Conservation (phyloP, 345 rosid species). For the Brassica rapa region DNA sequence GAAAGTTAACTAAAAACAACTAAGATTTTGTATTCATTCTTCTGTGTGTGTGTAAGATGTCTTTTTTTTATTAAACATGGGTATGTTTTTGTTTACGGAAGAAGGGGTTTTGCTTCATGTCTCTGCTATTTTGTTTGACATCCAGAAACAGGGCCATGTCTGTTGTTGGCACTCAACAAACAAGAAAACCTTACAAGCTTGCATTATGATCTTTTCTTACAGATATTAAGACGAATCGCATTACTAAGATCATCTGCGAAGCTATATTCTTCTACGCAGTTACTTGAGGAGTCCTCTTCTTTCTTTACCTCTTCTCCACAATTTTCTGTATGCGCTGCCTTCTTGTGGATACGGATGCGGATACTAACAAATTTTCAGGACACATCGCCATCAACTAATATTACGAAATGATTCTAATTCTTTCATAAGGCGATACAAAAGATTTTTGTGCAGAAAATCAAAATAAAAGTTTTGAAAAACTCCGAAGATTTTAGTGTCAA, state of each 20-base stretch:
- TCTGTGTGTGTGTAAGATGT: slow-evolving; percentile 31
- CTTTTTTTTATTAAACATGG: not conserved
- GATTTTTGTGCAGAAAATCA: too few species aligned
- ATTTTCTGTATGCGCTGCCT: slow-evolving; percentile 43
- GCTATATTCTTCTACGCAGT: slow-evolving; percentile 34
- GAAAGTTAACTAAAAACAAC: slow-evolving; percentile 49
- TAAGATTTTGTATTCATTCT: slow-evolving; percentile 10
- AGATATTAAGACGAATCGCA: not conserved
- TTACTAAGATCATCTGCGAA: not conserved
- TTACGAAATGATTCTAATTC: too few species aligned
- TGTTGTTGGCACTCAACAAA: not conserved
- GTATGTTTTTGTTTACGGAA: not conserved
- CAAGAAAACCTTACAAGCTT: slow-evolving; percentile 15
- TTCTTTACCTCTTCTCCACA: slow-evolving; percentile 47
- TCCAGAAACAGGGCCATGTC: slow-evolving; percentile 5
- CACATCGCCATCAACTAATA: too few species aligned
- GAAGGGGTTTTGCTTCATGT: not conserved
- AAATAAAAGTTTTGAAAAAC: too few species aligned
- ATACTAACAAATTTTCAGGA: slow-evolving; percentile 62
- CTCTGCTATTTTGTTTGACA: not conserved
- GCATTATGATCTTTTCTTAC: slow-evolving; percentile 26
- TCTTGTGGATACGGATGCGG: slow-evolving; percentile 41
- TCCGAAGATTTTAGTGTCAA: too few species aligned
- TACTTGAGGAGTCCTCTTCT: slow-evolving; percentile 51
- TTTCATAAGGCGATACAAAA: too few species aligned